Evolutionary conservation across 306 rosid genomes (phyloP), one percentile per base, ranked within the genome.

Genomic region (Oemleria cerasiformis): DNA sequence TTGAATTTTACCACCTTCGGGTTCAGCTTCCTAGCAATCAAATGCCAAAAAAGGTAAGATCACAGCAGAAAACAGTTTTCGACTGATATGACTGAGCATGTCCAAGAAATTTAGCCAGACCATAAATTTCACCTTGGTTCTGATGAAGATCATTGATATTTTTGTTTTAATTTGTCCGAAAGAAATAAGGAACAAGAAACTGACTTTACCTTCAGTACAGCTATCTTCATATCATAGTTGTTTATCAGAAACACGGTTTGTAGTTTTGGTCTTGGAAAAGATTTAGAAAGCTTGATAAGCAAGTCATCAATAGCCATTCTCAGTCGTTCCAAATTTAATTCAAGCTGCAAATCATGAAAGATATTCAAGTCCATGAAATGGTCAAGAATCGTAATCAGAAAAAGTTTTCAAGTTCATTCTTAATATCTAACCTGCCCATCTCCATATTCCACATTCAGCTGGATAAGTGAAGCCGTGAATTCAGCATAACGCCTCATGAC

Each of bases 401-500:
- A 12, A 59, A 21, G 36, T 49, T 25, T 30, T 43, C 23, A 47
- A 58, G 60, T 73, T 68, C 47, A 61, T 19, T 72, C 72, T 63
- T 69, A 23, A 72, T 43, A 53, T 74, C 92, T 71, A 68, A 90
- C 93, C 96, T 93, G 98, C 64, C 96, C 95, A 72, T 94, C 98
- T 78, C 97, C 97, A 80, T 81, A 87, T 79, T 93, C 96, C 42
- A 89, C 86, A 51, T 94, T 94, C 67, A 94, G 87, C 77, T 88
- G 98, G 78, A 91, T 88, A 71, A 91, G 92, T 4, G 97, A 91
- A 72, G 97, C 98, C 58, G 97, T 91, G 81, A 94, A 94, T 86
- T 94, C 98, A 60, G 96, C 97, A 82, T 91, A 94, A 72, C 96
- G 96, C 84, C 98, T 83, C 95, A 91, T 87, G 75, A 94, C 98